Base-by-base conservation (phyloP, 1,139 yeast species). In the Saccharomyces pastorianus region DNA sequence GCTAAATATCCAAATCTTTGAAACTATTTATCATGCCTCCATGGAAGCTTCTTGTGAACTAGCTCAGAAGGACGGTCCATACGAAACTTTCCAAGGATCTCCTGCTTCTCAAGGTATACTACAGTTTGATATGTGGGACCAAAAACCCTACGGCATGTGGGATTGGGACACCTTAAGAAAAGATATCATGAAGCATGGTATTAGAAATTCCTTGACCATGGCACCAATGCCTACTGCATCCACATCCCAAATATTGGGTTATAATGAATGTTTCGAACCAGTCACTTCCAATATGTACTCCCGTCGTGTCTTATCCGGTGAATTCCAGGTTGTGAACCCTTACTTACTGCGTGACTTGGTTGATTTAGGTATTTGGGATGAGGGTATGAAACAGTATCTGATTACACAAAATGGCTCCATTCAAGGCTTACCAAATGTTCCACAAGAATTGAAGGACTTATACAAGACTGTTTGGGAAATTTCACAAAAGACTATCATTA, bases 211-310 rank as follows among this genome's bases (percentile, higher is more conserved):
- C 8, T 73, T 88, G 63, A 75, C 89, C 52, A 90, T 88, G 53
- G 96, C 95, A 2, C 96, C 96, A 48, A 88, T 88, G 96, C 96
- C 96, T 17, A 88, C 96, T n/a, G 96, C 96, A 0, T 88, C 96
- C 2, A 88, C 96, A 0, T 89, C 96, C 5, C 96, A 88, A 71
- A 88, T 88, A 54, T 74, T 88, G 61, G 96, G 96, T 34, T 85
- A 80, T 75, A 88, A 85, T 66, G 96, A 88, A 71, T 89, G 96
- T 68, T 89, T 88, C 71, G 96, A 88, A 72, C 96, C 96, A 11
- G 83, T 85, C 70, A 88, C 96, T 25, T 86, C 95, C 46, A 88
- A 89, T 71, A 83, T 89, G 60, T 88, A 87, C 72, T 80, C 89
- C 48, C 83, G 96, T 68, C 81, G 96, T 65, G 96, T 88, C 7